Evolutionary conservation across 139 green algal genomes (phyloP).

Genomic region (Tetraselmis striata): DNA sequence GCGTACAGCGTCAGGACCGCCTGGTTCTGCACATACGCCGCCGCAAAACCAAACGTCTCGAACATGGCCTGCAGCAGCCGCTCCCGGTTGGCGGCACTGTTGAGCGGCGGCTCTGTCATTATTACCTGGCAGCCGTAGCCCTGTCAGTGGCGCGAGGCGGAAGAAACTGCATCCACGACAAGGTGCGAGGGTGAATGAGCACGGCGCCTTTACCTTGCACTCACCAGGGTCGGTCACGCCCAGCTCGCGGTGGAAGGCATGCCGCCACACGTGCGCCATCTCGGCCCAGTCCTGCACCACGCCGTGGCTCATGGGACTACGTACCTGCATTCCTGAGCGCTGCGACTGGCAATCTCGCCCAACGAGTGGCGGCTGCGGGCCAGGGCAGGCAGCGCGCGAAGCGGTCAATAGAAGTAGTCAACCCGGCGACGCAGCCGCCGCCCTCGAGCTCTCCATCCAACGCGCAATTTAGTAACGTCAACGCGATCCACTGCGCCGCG

Average conservation of each 20-base stretch:
- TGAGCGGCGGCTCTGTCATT: constrained; percentile 65
- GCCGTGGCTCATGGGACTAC: constrained; percentile 64
- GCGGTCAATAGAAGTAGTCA: too few relatives aligned
- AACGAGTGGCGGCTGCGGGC: neutral
- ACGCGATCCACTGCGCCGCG: too few relatives aligned
- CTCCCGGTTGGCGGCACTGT: constrained; percentile 43
- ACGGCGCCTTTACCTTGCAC: neutral
- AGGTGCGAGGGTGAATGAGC: too few relatives aligned
- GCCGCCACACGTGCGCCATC: constrained; percentile 60
- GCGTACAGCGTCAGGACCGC: constrained; percentile 78
- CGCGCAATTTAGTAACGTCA: too few relatives aligned
- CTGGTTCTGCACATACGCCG: constrained; percentile 61
- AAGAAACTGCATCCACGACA: too few relatives aligned
- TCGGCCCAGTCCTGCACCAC: constrained; percentile 67
- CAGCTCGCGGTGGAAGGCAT: constrained; percentile 44
- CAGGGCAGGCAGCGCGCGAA: neutral
- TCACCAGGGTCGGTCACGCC: neutral
- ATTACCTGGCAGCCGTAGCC: constrained; percentile 49
- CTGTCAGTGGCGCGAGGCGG: too few relatives aligned
- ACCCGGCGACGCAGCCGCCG: too few relatives aligned
- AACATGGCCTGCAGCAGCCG: constrained; percentile 67
- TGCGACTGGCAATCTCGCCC: neutral
- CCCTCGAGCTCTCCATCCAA: too few relatives aligned
- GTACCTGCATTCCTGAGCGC: constrained; percentile 37
- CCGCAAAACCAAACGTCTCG: constrained; percentile 57